These are phyloP conservation scores for Wickerhamiella siamensis DNA, from an alignment of 805 yeast genomes.

Conservation along the genomic window DNA sequence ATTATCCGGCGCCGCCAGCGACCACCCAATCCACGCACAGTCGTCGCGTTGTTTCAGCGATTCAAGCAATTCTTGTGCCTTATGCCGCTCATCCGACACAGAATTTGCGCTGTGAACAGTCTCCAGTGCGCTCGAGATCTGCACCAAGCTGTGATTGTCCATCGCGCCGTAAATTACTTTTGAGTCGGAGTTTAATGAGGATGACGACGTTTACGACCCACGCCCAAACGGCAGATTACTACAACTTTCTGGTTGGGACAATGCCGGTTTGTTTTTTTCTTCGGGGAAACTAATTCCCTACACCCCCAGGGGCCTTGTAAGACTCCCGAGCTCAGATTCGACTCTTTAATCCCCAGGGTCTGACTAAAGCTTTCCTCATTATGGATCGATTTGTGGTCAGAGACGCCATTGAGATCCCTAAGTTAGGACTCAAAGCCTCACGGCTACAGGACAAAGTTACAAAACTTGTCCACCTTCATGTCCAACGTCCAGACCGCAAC, in stretches of 20 bases:
- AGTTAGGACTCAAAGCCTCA: slow-evolving; percentile 66
- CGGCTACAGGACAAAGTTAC: slow-evolving; percentile 51
- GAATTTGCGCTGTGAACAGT: slow-evolving; percentile 25
- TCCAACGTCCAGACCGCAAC: slow-evolving; percentile 68
- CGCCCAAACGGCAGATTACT: neutral
- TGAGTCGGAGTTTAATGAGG: too few relatives aligned
- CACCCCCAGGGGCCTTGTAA: too few relatives aligned
- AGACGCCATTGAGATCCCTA: slow-evolving; percentile 59
- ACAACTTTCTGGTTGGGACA: neutral
- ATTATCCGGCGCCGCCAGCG: slow-evolving; percentile 50
- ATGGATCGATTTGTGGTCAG: slow-evolving; percentile 46
- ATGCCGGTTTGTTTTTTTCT: slow-evolving; percentile 1
- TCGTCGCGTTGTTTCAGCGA: slow-evolving; percentile 61
- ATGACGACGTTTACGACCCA: neutral
- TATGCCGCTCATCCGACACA: slow-evolving; percentile 28
- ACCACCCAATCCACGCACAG: slow-evolving; percentile 87
- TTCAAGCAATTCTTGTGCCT: slow-evolving; percentile 57
- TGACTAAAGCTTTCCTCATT: too few relatives aligned
- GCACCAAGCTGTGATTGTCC: slow-evolving; percentile 21
- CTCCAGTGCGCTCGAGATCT: slow-evolving; percentile 64
- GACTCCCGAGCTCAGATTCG: too few relatives aligned
- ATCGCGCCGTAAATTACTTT: neutral
- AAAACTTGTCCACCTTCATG: slow-evolving; percentile 71
- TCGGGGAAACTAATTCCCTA: neutral
- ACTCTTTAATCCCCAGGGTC: too few relatives aligned